A percentile compares a stretch with the other conserved stretches of the same genome.
Conservation (phyloP, 352 stramenopile genomes). For the Albugo candida region DNA sequence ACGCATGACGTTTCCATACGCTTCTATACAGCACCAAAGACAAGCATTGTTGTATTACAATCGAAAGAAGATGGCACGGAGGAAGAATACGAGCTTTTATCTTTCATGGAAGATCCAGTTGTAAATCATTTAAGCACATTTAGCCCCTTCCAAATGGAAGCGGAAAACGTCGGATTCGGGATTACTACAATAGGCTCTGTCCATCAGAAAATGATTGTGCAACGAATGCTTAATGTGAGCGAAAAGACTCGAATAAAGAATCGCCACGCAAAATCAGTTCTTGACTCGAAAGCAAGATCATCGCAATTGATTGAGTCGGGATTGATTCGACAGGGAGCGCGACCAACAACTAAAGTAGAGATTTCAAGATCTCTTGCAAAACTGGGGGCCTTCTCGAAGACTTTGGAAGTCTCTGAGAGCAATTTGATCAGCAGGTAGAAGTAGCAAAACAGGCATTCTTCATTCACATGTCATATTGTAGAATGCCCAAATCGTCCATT, state of each 20-base stretch:
- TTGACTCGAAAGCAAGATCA: conserved; percentile 39
- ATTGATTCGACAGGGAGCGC: background rate
- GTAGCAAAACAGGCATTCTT: too few species aligned
- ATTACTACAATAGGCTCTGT: conserved; percentile 39
- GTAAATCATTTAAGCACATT: conserved; percentile 55
- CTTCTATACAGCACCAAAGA: conserved; percentile 12
- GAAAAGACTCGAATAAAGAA: conserved; percentile 74
- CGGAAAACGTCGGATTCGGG: conserved; percentile 14
- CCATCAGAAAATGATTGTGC: conserved; percentile 64
- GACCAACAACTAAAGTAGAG: background rate
- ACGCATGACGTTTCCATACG: conserved; percentile 12
- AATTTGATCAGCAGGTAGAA: too few species aligned
- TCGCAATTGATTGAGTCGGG: conserved; percentile 33
- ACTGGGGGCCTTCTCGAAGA: too few species aligned
- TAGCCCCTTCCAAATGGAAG: conserved; percentile 4
- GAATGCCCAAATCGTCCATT: too few species aligned
- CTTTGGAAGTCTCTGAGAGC: too few species aligned
- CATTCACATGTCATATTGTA: too few species aligned
- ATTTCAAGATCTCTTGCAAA: too few species aligned
- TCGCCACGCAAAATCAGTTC: conserved; percentile 48
- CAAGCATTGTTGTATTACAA: conserved; percentile 17
- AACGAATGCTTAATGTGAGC: conserved; percentile 45
- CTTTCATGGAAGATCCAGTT: conserved; percentile 40
- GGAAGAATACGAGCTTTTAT: conserved; percentile 53
- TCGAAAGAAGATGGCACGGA: conserved; percentile 5